Percentiles rank a stretch among this genome's conserved stretches.
phyloP scores from a whole-genome alignment of 1,139 yeast genomes.

The Blastobotrys ciferrii region DNA sequence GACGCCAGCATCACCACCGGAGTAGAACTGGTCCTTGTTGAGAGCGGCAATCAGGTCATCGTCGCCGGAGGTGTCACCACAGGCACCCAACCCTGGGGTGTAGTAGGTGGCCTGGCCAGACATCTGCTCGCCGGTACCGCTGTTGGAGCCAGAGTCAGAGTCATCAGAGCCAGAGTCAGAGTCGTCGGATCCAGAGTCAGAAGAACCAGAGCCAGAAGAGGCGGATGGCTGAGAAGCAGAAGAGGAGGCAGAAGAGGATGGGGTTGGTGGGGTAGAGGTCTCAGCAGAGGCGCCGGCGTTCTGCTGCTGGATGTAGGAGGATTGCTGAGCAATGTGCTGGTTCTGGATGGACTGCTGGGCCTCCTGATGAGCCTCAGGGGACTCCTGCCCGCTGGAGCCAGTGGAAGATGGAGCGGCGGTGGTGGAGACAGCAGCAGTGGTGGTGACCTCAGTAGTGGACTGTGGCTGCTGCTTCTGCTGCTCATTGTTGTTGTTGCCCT shows the following conservation, averaged over 20 bases:
- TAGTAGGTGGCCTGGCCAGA: conserved; percentile 62
- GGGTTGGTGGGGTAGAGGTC: conserved; percentile 10
- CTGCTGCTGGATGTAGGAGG: not conserved
- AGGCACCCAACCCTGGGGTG: conserved; percentile 59
- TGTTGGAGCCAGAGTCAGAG: conserved; percentile 23
- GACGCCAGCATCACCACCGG: conserved; percentile 32
- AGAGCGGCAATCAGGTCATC: conserved; percentile 49
- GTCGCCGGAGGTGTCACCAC: conserved; percentile 51
- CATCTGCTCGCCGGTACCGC: conserved; percentile 33
- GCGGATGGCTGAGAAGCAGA: conserved; percentile 8
- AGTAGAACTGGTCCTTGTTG: conserved; percentile 37
- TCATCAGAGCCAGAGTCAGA: conserved; percentile 28
- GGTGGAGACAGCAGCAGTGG: conserved; percentile 12
- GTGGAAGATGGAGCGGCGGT: conserved; percentile 12
- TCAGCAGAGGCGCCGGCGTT: conserved; percentile 16
- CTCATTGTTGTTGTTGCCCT: not conserved
- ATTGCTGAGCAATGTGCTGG: not conserved
- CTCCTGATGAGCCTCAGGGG: conserved; percentile 25
- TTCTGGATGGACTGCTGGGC: conserved; percentile 1
- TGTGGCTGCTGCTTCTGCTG: conserved; percentile 16
- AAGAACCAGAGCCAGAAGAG: conserved; percentile 15
- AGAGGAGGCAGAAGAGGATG: conserved; percentile 12
- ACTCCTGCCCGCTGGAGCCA: not conserved
- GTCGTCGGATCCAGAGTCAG: conserved; percentile 23
- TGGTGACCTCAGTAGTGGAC: conserved; percentile 9